These are phyloP conservation scores for Hygrophila difformis DNA, from an alignment of 257 asterid species.

Conservation along the genomic window DNA sequence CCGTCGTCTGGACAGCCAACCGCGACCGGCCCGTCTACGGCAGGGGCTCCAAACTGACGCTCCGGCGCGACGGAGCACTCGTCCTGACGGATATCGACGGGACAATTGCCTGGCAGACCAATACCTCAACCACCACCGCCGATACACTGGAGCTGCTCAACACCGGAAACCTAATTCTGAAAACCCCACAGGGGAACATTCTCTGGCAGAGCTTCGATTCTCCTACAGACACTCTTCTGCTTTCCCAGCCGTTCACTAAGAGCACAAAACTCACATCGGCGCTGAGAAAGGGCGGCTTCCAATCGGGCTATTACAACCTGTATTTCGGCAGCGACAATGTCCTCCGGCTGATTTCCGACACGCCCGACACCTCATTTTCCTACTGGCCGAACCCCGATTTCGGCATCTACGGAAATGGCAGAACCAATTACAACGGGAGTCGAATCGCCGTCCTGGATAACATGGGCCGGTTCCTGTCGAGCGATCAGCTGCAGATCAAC, in stretches of 20 bases:
- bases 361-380: slow-evolving; percentile 38
- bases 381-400: slow-evolving; percentile 67
- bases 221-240: slow-evolving; percentile 57
- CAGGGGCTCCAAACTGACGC: slow-evolving; percentile 24
- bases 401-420: slow-evolving; percentile 20
- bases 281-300: slow-evolving; percentile 27
- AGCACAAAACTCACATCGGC: slow-evolving; percentile 35
- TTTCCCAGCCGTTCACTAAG: slow-evolving; percentile 49
- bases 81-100: slow-evolving; percentile 35
- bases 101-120: slow-evolving; percentile 38
- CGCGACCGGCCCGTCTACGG: slow-evolving; percentile 51
- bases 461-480: slow-evolving; percentile 43
- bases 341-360: slow-evolving; percentile 47
- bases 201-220: slow-evolving; percentile 64
- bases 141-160: slow-evolving; percentile 37
- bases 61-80: slow-evolving; percentile 35
- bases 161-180: slow-evolving; percentile 46
- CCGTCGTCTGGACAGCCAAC: slow-evolving; percentile 60
- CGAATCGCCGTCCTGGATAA: slow-evolving; percentile 44
- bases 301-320: slow-evolving; percentile 46
- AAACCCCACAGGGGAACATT: slow-evolving; percentile 20
- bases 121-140: slow-evolving; percentile 23
- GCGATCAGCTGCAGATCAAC: slow-evolving; percentile 37
- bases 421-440: slow-evolving; percentile 59
- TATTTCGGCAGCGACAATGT: slow-evolving; percentile 53